Conservation (phyloP, 208 protist species). For the Kentomonas sorsogonicus region DNA sequence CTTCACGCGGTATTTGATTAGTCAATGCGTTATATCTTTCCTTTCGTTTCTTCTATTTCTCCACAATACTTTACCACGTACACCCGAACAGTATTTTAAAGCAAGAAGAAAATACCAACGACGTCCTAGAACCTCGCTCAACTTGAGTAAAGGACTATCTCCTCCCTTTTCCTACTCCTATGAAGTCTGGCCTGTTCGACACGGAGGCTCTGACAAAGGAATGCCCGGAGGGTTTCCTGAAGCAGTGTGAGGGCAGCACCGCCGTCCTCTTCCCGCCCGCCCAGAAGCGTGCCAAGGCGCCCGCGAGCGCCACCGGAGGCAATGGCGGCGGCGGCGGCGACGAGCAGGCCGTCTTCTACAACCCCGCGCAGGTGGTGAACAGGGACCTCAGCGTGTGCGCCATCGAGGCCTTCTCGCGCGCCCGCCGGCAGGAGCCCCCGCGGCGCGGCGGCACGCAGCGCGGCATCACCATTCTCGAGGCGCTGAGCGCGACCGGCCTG, state of each 20-base stretch:
- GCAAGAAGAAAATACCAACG: no score
- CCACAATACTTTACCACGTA: no score
- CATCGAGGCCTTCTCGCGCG: slow-evolving; percentile 80
- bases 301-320: neutral
- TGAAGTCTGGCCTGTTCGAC: slow-evolving; percentile 64
- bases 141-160: neutral
- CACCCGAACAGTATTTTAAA: no score
- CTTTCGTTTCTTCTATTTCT: no score
- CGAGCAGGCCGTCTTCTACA: slow-evolving; percentile 95
- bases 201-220: slow-evolving; percentile 43
- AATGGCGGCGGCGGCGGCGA: slow-evolving; percentile 16
- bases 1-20: no score
- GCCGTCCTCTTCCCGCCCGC: slow-evolving; percentile 77
- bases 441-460: slow-evolving; percentile 55
- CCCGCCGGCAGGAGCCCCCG: slow-evolving; percentile 39
- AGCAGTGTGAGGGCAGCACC: slow-evolving; percentile 69
- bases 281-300: slow-evolving; percentile 4
- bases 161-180: slow-evolving; percentile 2
- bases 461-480: slow-evolving; percentile 96
- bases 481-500: slow-evolving; percentile 96
- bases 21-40: no score
- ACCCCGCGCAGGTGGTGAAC: slow-evolving; percentile 97
- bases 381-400: slow-evolving; percentile 95
- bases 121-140: no score
- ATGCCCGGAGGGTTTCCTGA: slow-evolving; percentile 52